These are phyloP conservation scores for Eucalyptus sp. DNA, from an alignment of 345 rosid genomes.

Conservation along the genomic window DNA sequence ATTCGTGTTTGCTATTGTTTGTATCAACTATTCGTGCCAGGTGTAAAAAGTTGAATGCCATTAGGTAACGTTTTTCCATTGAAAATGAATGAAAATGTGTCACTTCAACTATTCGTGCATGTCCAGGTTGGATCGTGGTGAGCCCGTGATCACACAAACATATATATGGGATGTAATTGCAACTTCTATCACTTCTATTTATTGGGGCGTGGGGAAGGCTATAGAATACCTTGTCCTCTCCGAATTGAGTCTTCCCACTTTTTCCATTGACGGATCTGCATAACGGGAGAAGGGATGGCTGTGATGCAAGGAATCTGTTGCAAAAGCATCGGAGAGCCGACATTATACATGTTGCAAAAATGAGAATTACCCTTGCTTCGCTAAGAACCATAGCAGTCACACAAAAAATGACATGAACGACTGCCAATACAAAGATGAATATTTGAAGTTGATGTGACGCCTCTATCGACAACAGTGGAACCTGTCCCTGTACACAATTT, in stretches of 20 bases:
- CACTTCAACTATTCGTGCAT: neutral
- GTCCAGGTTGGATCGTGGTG: neutral
- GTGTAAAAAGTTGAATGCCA: neutral
- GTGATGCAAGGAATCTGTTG: neutral
- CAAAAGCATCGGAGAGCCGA: neutral
- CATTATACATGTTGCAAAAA: neutral
- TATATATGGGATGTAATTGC: neutral
- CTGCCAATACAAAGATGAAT: constrained; percentile 76
- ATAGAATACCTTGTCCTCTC: neutral
- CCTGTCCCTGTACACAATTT: constrained; percentile 36
- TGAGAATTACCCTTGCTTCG: constrained; percentile 44
- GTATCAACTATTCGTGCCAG: neutral
- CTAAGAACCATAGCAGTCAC: constrained; percentile 66
- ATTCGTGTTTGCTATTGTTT: neutral
- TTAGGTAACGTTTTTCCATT: neutral
- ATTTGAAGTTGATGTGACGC: constrained; percentile 84
- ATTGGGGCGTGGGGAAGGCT: neutral
- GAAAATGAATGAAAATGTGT: neutral
- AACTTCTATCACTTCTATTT: neutral
- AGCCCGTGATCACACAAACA: neutral
- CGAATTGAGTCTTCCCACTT: constrained; percentile 43
- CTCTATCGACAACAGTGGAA: constrained; percentile 56
- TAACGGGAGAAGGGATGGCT: neutral
- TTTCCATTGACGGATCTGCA: constrained; percentile 74
- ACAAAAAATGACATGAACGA: constrained; percentile 72